Percentiles rank a stretch among this genome's conserved stretches.
Evolutionary conservation across 169 alveolate genomes (phyloP).

Genomic region (Cryptosporidium sp.): DNA sequence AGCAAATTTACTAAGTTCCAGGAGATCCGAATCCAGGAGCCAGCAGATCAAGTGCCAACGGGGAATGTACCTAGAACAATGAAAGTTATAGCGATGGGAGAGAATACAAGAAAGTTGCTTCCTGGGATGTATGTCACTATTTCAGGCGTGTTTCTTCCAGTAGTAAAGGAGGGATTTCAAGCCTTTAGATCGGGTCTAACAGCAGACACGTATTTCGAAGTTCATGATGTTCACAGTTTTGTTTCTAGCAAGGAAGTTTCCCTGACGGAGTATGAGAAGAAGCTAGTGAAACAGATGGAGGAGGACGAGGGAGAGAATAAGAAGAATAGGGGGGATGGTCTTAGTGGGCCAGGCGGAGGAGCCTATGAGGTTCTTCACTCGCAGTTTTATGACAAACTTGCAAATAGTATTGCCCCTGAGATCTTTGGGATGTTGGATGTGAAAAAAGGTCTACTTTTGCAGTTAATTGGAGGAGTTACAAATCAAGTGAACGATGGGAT

Average conservation of each 20-base stretch:
- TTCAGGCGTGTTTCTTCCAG: conserved; percentile 91
- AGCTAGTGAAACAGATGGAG: conserved; percentile 70
- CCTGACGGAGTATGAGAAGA: conserved; percentile 79
- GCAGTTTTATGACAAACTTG: conserved; percentile 89
- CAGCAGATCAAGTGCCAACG: conserved; percentile 92
- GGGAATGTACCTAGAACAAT: conserved; percentile 95
- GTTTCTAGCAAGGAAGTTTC: conserved; percentile 79
- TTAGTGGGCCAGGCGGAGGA: neutral
- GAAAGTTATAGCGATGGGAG: conserved; percentile 90
- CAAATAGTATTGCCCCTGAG: conserved; percentile 97
- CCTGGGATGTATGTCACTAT: conserved; percentile 90
- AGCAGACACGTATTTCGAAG: conserved; percentile 86
- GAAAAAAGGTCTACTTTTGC: conserved; percentile 93
- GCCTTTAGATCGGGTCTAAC: conserved; percentile 81
- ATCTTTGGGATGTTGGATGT: conserved; percentile 96
- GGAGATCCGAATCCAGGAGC: conserved; percentile 95
- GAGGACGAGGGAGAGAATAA: neutral
- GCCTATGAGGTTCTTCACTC: conserved; percentile 66
- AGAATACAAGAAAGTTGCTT: conserved; percentile 82
- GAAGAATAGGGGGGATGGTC: conserved; percentile 13
- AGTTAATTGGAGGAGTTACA: conserved; percentile 94
- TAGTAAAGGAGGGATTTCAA: conserved; percentile 83
- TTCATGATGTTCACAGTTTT: conserved; percentile 77
- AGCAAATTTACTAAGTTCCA: conserved; percentile 91
- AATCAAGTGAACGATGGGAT: conserved; percentile 94